A percentile compares a stretch with the other conserved stretches of the same genome.
phyloP scores from a whole-genome alignment of 75 land plant species.

The Pseudotsuga menziesii region DNA sequence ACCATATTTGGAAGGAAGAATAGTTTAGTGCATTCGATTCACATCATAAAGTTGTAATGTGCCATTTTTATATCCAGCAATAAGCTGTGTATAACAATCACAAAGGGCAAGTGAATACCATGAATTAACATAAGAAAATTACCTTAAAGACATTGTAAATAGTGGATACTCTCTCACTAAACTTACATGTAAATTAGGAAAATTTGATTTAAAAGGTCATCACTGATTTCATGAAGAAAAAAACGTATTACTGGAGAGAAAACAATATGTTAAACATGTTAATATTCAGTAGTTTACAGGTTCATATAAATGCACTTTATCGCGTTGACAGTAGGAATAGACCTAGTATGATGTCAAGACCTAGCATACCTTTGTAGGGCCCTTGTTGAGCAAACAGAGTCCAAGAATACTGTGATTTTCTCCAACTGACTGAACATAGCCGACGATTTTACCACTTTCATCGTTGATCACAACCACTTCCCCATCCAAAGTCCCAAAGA shows the following conservation, averaged over 20 bases:
- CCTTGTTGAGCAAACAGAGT: slow-evolving; percentile 74
- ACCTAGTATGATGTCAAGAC: neutral
- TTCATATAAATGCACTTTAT: too few species aligned
- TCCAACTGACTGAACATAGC: slow-evolving; percentile 58
- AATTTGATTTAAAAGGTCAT: neutral
- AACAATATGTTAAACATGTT: too few species aligned
- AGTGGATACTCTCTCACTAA: neutral
- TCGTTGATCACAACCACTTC: slow-evolving; percentile 76
- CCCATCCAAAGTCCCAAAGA: slow-evolving; percentile 78
- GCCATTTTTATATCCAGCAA: slow-evolving; percentile 90
- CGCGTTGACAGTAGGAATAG: neutral
- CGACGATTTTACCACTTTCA: slow-evolving; percentile 63
- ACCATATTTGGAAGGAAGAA: slow-evolving; percentile 14
- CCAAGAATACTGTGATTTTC: slow-evolving; percentile 67
- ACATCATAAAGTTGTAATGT: slow-evolving; percentile 67
- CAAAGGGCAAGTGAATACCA: neutral
- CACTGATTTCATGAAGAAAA: too few species aligned
- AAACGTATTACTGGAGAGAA: too few species aligned
- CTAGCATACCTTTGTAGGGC: slow-evolving; percentile 61
- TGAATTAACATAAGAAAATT: neutral
- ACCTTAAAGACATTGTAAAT: neutral
- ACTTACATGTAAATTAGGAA: neutral
- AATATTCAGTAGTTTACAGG: too few species aligned
- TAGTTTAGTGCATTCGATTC: slow-evolving; percentile 41
- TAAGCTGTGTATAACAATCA: slow-evolving; percentile 43